Conservation (phyloP, 495 filamentous ascomycete species). For the Hypoxylon fragiforme region DNA sequence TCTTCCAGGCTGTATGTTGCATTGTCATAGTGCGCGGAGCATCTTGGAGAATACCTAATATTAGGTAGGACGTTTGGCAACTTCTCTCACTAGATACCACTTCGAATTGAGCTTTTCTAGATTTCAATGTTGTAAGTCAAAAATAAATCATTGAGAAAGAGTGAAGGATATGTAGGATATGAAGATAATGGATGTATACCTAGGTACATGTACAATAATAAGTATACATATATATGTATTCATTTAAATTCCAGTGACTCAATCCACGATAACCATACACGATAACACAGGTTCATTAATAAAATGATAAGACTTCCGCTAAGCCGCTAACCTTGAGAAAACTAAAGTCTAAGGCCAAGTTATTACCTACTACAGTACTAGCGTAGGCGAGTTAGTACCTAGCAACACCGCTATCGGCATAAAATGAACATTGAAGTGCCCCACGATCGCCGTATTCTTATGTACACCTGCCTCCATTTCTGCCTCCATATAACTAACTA, state of each 20-base stretch:
- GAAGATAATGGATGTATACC: too few species aligned
- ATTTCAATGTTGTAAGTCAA: too few species aligned
- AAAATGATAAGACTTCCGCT: not conserved
- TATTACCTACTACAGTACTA: too few species aligned
- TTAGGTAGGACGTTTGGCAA: not conserved
- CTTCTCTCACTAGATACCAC: too few species aligned
- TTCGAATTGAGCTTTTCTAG: too few species aligned
- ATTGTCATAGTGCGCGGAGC: conserved; percentile 38
- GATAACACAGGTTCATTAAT: too few species aligned
- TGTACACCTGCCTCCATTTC: conserved; percentile 10
- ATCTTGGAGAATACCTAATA: conserved; percentile 31
- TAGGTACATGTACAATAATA: too few species aligned
- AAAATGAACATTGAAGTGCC: too few species aligned
- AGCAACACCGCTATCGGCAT: conserved; percentile 33
- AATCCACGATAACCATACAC: not conserved
- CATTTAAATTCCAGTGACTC: not conserved
- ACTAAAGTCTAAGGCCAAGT: too few species aligned
- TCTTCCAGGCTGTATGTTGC: conserved; percentile 36
- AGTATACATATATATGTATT: too few species aligned
- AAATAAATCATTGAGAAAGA: not conserved
- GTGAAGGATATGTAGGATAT: not conserved
- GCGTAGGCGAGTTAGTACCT: too few species aligned
- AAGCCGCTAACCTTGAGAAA: too few species aligned
- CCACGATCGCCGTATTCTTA: not conserved
- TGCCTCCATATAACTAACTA: not conserved